Evolutionary conservation across 257 asterid species (phyloP).

Genomic region (Euphrasia confusa): DNA sequence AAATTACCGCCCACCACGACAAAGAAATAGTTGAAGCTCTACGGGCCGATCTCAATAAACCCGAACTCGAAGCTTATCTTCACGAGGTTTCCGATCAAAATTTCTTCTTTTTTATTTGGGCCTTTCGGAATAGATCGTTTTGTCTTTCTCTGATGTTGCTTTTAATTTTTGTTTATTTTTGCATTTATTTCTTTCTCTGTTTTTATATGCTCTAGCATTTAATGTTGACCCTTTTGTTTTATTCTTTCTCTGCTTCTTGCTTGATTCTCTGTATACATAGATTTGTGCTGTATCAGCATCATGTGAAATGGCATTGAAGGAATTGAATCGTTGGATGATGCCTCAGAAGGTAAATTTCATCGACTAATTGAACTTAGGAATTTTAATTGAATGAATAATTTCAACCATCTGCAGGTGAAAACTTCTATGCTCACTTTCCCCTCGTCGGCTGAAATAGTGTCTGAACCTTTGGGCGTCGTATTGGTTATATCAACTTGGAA

Average conservation of each 20-base stretch:
- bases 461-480: conserved; percentile 83
- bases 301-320: conserved; percentile 59
- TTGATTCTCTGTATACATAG: conserved; percentile 26
- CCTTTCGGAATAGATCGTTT: not conserved
- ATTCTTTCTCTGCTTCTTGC: not conserved
- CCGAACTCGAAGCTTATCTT: conserved; percentile 59
- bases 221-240: not conserved
- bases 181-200: conserved; percentile 8
- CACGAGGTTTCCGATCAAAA: conserved; percentile 36
- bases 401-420: conserved; percentile 49
- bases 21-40: conserved; percentile 57
- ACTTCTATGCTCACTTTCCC: conserved; percentile 55
- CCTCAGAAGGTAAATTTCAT: conserved; percentile 57
- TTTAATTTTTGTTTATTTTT: not conserved
- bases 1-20: conserved; percentile 42
- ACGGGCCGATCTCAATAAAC: conserved; percentile 66
- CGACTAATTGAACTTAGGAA: not conserved
- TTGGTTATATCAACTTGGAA: conserved; percentile 90
- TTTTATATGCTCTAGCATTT: not conserved
- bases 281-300: conserved; percentile 39
- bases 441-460: conserved; percentile 66
- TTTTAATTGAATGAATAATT: not conserved
- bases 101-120: not conserved
- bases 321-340: conserved; percentile 57
- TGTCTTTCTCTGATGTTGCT: not conserved